phyloP scores from a whole-genome alignment of 163 green algal species.

The Coccomyxa subellipsoidea region DNA sequence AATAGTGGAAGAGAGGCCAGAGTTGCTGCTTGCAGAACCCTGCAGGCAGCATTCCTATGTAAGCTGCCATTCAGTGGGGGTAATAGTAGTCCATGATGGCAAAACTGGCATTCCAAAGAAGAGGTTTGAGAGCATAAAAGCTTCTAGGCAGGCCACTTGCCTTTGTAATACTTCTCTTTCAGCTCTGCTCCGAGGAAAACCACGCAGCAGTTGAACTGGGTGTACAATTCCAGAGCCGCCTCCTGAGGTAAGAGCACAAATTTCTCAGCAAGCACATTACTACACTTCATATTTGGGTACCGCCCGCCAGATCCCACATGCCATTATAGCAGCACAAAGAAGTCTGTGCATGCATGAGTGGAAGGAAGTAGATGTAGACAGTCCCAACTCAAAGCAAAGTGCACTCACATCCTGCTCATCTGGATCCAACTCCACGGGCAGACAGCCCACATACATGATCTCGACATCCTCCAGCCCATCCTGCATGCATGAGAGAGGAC shows the following conservation, averaged over 20 bases:
- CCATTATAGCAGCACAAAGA: too few relatives aligned
- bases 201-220: conserved; percentile 74
- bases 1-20: conserved; percentile 98
- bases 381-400: too few relatives aligned
- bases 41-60: conserved; percentile 39
- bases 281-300: too few relatives aligned
- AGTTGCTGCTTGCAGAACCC: conserved; percentile 97
- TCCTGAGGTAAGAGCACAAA: conserved; percentile 26
- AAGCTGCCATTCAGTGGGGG: too few relatives aligned
- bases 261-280: neutral
- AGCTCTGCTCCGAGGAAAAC: conserved; percentile 88
- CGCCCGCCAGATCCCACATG: too few relatives aligned
- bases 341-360: too few relatives aligned
- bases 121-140: neutral
- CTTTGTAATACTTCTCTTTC: conserved; percentile 88
- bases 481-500: conserved; percentile 25
- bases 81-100: too few relatives aligned
- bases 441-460: conserved; percentile 69
- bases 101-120: too few relatives aligned
- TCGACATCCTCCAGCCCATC: conserved; percentile 62
- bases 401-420: conserved; percentile 73
- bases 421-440: conserved; percentile 74
- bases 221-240: conserved; percentile 43
- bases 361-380: too few relatives aligned
- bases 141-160: conserved; percentile 24